Evolutionary conservation across 1,139 yeast genomes (phyloP), one percentile per base, ranked within the genome.

Genomic region (Debaryomyces robertsiae): DNA sequence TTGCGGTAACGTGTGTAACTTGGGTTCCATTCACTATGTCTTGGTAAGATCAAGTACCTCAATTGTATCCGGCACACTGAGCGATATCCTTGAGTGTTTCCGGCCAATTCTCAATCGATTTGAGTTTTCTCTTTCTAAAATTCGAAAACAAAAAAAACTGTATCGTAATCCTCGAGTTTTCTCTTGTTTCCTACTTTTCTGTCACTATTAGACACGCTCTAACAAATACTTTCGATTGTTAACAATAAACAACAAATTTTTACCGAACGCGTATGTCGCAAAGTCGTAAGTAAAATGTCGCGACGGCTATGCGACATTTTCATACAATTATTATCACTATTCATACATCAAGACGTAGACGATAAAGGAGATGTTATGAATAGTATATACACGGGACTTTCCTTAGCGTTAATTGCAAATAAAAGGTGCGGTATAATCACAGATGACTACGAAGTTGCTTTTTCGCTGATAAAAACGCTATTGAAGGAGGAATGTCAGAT

Each of bases 1-100:
- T 32, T 55, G 55, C 25, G 70, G 70, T 30, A 64, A 55, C 40
- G 63, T 27, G 31, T 52, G 52, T 45, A 58, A 50, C 24, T 41
- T 45, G 6, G 43, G 42, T 34, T 32, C 37, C 40, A 39, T 40
- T 17, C 39, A 7, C 35, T 30, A 25, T 19, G 22, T 19, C 22
- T 19, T 19, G 7, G 22, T 6, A 19, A 19, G 22, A 19, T 19
- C 22, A 7, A 19, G 5, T 19, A 19, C 7, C 7, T 19, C 22
- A 19, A 19, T 19, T 19, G 7, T 19, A 19, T 19, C 22, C 22
- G 5, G 22, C 7, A 7, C 22, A 19, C 5, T 19, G 5, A 5
- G 22, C 5, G 22, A 7, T 19, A 19, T 19, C 7, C 7, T 19
- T 7, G 5, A 5, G 7, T 6, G 7, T 6, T 19, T 19, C 7